Conservation (phyloP, 306 rosid genomes). For the Nissolia schottii region DNA sequence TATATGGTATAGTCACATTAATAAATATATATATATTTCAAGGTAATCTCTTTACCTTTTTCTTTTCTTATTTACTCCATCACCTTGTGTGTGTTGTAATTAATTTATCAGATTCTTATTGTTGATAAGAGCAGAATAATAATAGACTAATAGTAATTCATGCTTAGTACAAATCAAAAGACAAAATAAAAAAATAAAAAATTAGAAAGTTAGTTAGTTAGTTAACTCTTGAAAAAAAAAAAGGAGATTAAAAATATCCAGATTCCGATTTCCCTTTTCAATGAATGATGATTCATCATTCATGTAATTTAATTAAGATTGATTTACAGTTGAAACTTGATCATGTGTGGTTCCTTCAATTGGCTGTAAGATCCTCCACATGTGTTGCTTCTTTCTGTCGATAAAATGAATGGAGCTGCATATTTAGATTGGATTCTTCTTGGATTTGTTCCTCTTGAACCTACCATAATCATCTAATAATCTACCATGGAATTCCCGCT, state of each 20-base stretch:
- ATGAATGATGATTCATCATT: no score
- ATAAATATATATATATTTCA: not conserved
- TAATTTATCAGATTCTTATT: not conserved
- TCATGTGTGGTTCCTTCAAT: not conserved
- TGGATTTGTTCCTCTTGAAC: constrained; percentile 36
- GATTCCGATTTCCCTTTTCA: not conserved
- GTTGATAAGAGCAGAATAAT: not conserved
- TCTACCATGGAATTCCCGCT: constrained; percentile 21
- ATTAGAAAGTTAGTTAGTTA: not conserved
- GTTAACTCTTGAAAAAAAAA: no score
- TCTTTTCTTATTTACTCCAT: not conserved
- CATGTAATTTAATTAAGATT: not conserved
- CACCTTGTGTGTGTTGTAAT: not conserved
- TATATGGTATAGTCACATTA: no score
- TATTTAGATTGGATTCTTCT: constrained; percentile 7
- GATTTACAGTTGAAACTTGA: not conserved
- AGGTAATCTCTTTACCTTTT: not conserved
- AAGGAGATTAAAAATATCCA: no score
- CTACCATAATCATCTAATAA: constrained; percentile 41
- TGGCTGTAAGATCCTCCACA: not conserved
- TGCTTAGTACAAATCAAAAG: not conserved
- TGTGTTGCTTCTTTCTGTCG: not conserved
- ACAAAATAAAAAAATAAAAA: not conserved
- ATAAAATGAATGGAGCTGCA: not conserved
- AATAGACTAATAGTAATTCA: not conserved